phyloP scores from a whole-genome alignment of 805 yeast genomes.

The Metschnikowia dekortorum region DNA sequence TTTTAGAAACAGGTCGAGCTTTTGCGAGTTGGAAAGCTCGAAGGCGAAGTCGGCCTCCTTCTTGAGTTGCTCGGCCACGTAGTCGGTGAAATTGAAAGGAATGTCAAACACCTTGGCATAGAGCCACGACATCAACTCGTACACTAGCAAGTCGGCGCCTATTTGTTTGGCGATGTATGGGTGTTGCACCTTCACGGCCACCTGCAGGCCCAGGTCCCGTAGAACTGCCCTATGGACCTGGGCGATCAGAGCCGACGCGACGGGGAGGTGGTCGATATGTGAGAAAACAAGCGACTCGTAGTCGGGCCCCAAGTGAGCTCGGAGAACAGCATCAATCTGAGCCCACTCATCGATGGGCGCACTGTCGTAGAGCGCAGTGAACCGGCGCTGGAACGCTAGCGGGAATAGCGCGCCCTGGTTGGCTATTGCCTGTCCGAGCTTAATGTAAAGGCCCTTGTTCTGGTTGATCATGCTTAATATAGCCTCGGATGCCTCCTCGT shows the following conservation, averaged over 20 bases:
- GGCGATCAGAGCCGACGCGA: conserved; percentile 74
- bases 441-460: conserved; percentile 56
- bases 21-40: conserved; percentile 52
- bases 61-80: conserved; percentile 51
- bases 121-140: conserved; percentile 45
- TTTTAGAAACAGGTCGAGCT: conserved; percentile 33
- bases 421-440: conserved; percentile 76
- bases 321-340: conserved; percentile 37
- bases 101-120: conserved; percentile 59
- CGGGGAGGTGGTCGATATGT: conserved; percentile 49
- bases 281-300: conserved; percentile 38
- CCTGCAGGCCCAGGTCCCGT: conserved; percentile 40
- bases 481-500: conserved; percentile 50
- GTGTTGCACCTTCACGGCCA: conserved; percentile 68
- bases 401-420: conserved; percentile 71
- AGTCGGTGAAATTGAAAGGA: conserved; percentile 55
- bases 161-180: conserved; percentile 58
- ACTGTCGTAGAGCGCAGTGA: conserved; percentile 56
- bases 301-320: conserved; percentile 37
- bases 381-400: conserved; percentile 53
- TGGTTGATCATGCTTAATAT: conserved; percentile 25
- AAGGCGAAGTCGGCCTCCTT: conserved; percentile 59
- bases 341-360: conserved; percentile 62
- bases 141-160: conserved; percentile 56
- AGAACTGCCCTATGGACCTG: conserved; percentile 60